Conservation (phyloP, 345 rosid genomes). For the Gossypium arboreum region DNA sequence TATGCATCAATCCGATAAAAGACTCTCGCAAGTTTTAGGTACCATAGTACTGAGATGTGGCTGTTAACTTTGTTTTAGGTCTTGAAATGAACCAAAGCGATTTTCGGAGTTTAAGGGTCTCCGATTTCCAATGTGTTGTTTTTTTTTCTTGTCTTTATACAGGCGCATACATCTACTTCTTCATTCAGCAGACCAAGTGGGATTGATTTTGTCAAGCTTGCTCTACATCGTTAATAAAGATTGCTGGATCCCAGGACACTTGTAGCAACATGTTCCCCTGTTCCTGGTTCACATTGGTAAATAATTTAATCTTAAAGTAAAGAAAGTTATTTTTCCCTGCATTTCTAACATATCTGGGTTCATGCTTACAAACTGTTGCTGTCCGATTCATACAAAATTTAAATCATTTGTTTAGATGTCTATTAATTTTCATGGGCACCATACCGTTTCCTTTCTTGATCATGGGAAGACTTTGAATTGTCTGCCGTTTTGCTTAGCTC, state of each 20-base stretch:
- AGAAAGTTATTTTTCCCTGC: neutral
- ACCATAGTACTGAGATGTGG: neutral
- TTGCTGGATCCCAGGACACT: neutral
- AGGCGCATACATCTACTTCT: neutral
- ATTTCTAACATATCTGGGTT: neutral
- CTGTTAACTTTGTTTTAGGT: constrained; percentile 19
- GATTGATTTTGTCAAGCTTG: constrained; percentile 15
- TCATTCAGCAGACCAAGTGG: neutral
- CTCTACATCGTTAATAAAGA: constrained; percentile 1
- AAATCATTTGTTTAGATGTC: neutral
- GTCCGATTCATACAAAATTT: neutral
- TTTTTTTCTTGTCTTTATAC: too few species aligned
- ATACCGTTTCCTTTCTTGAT: neutral
- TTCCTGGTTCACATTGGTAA: neutral
- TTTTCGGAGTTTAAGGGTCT: constrained; percentile 14
- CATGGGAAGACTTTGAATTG: neutral
- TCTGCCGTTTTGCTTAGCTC: too few species aligned
- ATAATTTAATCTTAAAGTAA: neutral
- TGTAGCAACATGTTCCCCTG: neutral
- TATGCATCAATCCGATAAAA: neutral
- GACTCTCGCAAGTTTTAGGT: neutral
- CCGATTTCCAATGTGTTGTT: neutral
- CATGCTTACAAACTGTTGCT: neutral
- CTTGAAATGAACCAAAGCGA: constrained; percentile 2
- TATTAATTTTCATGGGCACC: neutral